Percentiles rank a stretch among this genome's conserved stretches.
These are phyloP conservation scores for Linum tenue DNA, from an alignment of 345 rosid genomes.

Conservation along the genomic window DNA sequence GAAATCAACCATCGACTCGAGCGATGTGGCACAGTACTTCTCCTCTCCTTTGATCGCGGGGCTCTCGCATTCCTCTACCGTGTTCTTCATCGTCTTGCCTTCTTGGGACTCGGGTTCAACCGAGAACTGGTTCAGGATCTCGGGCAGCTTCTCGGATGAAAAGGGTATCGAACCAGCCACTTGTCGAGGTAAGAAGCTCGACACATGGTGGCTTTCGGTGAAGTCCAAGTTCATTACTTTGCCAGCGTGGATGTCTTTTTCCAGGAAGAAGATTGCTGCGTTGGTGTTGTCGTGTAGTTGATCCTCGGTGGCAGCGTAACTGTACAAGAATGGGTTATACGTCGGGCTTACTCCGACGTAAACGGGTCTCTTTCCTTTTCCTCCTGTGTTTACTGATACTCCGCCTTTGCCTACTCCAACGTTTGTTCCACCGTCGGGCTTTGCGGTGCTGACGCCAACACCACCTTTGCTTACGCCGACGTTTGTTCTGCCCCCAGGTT, in stretches of 20 bases:
- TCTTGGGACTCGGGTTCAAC: slow-evolving; percentile 50
- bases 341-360: slow-evolving; percentile 48
- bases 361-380: slow-evolving; percentile 52
- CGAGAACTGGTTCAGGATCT: slow-evolving; percentile 39
- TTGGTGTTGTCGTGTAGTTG: slow-evolving; percentile 57
- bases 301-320: slow-evolving; percentile 43
- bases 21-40: slow-evolving; percentile 67
- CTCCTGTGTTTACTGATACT: slow-evolving; percentile 42
- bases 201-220: slow-evolving; percentile 29
- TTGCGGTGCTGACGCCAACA: background rate
- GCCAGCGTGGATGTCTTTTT: slow-evolving; percentile 53
- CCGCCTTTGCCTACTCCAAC: slow-evolving; percentile 49
- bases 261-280: slow-evolving; percentile 72
- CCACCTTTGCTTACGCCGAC: background rate
- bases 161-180: slow-evolving; percentile 57
- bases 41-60: slow-evolving; percentile 61
- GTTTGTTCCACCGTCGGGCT: background rate
- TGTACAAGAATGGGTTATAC: slow-evolving; percentile 20
- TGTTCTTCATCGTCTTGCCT: slow-evolving; percentile 54
- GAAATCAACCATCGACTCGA: slow-evolving; percentile 80
- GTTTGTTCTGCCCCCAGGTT: background rate
- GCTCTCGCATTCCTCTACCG: slow-evolving; percentile 60
- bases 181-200: slow-evolving; percentile 58
- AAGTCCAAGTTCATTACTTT: slow-evolving; percentile 51
- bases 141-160: slow-evolving; percentile 46